Percentiles rank a stretch among this genome's conserved stretches.
Conservation (phyloP, 495 filamentous ascomycete genomes). For the Neurospora sp. region DNA sequence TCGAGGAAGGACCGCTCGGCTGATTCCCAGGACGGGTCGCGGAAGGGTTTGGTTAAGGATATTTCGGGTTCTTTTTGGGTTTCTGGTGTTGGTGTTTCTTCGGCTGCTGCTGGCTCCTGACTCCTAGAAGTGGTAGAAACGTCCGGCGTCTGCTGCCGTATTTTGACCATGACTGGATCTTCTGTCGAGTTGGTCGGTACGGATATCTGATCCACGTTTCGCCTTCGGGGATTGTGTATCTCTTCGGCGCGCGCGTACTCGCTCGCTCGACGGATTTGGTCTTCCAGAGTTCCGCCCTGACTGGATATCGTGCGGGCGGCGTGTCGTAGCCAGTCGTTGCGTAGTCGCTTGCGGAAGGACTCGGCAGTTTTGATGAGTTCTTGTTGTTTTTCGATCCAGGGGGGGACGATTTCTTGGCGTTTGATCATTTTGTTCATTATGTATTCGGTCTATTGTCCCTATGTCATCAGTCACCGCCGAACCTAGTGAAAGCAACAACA, state of each 20-base stretch:
- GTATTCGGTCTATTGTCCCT: conserved; percentile 89
- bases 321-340: conserved; percentile 81
- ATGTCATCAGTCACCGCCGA: too few relatives aligned
- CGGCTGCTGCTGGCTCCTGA: not conserved
- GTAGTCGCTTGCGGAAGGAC: conserved; percentile 62
- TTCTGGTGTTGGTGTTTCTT: not conserved
- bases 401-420: conserved; percentile 75
- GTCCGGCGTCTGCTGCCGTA: conserved; percentile 22
- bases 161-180: conserved; percentile 38
- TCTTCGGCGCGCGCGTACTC: conserved; percentile 68
- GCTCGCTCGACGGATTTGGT: conserved; percentile 62
- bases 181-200: conserved; percentile 38
- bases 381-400: conserved; percentile 97
- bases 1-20: conserved; percentile 69
- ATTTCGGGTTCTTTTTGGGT: conserved; percentile 10
- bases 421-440: conserved; percentile 99
- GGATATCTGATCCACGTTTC: conserved; percentile 36
- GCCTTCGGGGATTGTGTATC: conserved; percentile 38
- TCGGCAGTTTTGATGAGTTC: conserved; percentile 62
- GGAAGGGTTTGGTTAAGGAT: conserved; percentile 41
- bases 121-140: not conserved
- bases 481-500: too few relatives aligned
- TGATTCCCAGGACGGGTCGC: conserved; percentile 56
- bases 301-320: conserved; percentile 72
- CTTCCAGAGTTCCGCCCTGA: conserved; percentile 65